phyloP scores from a whole-genome alignment of 192 early-diverging fungal species.

The Backusella macrospora region DNA sequence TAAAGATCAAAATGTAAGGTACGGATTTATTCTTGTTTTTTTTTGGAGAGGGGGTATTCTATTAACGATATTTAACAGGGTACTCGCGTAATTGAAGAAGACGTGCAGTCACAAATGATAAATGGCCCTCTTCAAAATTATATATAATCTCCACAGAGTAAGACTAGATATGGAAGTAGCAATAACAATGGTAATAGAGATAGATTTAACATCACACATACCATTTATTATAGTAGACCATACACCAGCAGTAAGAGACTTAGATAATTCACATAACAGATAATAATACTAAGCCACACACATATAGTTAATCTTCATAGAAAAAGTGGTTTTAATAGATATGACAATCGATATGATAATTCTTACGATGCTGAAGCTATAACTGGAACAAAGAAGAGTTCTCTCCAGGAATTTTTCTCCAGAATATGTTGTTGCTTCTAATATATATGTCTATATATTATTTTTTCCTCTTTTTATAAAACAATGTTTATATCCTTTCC shows the following conservation, averaged over 20 bases:
- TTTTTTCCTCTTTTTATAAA: no score
- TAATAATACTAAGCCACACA: not conserved
- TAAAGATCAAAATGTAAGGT: constrained; percentile 15
- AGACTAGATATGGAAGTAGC: not conserved
- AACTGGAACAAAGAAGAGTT: not conserved
- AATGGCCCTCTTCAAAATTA: not conserved
- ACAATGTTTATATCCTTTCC: not conserved
- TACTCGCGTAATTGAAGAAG: constrained; percentile 14
- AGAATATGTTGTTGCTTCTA: constrained; percentile 8
- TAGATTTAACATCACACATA: not conserved
- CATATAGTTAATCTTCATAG: not conserved
- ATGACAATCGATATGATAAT: not conserved
- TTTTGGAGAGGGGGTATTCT: not conserved
- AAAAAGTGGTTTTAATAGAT: not conserved
- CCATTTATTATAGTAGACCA: not conserved
- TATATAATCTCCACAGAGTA: not conserved
- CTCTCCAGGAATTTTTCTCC: not conserved
- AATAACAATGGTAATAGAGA: not conserved
- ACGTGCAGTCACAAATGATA: not conserved
- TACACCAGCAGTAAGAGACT: not conserved
- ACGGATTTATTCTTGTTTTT: not conserved
- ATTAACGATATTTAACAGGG: not conserved
- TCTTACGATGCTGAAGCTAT: not conserved
- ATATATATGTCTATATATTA: not conserved
- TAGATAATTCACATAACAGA: not conserved